Base-by-base conservation (phyloP, 371 early-diverging fungal species). In the Actinomortierella wolfii region DNA sequence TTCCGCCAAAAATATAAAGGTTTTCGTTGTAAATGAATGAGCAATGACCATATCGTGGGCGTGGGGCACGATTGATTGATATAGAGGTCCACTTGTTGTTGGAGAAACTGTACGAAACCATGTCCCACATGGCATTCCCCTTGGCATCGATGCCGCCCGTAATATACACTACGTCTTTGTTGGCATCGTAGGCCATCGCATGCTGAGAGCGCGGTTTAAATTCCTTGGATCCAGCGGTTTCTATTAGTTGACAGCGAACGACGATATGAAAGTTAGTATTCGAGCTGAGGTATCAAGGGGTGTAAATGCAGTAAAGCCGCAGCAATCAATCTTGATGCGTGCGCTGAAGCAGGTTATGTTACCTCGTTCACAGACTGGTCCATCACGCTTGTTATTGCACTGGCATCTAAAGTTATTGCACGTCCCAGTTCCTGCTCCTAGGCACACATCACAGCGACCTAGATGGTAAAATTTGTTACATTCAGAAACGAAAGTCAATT, bases 141-240 rank as follows among this genome's bases (percentile, higher is more conserved):
- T 45, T 34, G 3, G 63, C 43, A 40, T 63, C 67, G 7, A 64
- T 60, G 44, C 74, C 74, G 6, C 74, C 74, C 43, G 46, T 67
- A 43, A 74, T 74, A 43, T 74, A 74, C 41, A 74, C 74, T 60
- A 74, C 51, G 8, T 74, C 74, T 25, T 67, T 67, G 51, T 2
- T 4, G 2, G 60, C 41, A 26, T 74, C 67, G 44, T 67, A 74
- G 0, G 61, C 74, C 74, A 74, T 74, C 1, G 74, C 56, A 51
- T 74, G 74, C 43, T 64, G 67, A 1, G 74, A 74, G 5, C 74
- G 63, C 0, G 74, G 67, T 1, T 49, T 56, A 47, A 74, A 74
- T 39, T 74, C 67, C 41, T 67, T 67, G 54, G 34, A 67, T n/a
- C 63, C 67, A 11, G 74, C 28, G 20, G 64, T 60, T 1, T 64